A percentile compares a stretch with the other conserved stretches of the same genome.
Conservation (phyloP, 2,329 filamentous ascomycete genomes). For the Ascosphaera acerosa region DNA sequence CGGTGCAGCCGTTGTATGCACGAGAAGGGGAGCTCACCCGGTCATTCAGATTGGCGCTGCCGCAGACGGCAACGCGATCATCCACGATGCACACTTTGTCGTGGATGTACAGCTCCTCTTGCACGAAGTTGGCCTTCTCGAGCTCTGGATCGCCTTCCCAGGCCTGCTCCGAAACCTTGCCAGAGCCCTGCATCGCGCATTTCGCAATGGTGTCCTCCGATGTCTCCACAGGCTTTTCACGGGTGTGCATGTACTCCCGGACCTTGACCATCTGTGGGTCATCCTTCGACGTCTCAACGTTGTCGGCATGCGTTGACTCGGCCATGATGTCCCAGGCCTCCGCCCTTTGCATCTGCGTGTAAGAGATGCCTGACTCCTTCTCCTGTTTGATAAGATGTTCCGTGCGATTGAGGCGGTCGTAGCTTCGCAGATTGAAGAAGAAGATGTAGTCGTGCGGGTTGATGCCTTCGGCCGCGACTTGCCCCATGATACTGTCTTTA, state of each 20-base stretch:
- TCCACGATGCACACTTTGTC: constrained; percentile 66
- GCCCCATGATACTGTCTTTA: constrained; percentile 69
- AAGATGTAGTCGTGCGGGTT: constrained; percentile 66
- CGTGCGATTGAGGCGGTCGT: constrained; percentile 75
- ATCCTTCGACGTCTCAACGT: too few relatives aligned
- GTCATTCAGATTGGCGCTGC: constrained; percentile 45
- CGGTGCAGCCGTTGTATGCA: neutral
- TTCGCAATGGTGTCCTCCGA: constrained; percentile 39
- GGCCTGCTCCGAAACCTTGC: constrained; percentile 37
- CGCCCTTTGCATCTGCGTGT: too few relatives aligned
- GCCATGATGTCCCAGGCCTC: too few relatives aligned
- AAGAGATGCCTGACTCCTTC: too few relatives aligned
- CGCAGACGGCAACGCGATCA: constrained; percentile 58
- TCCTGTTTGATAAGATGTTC: constrained; percentile 40
- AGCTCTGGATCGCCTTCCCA: constrained; percentile 54
- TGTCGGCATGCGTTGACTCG: neutral
- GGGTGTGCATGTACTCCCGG: too few relatives aligned
- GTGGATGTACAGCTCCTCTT: constrained; percentile 91
- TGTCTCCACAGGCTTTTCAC: constrained; percentile 17
- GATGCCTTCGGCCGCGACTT: constrained; percentile 45
- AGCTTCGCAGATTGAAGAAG: constrained; percentile 80
- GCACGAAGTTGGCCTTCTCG: constrained; percentile 65
- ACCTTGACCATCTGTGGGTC: too few relatives aligned
- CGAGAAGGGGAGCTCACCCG: constrained; percentile 14
- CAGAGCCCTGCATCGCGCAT: constrained; percentile 51